A percentile compares a stretch with the other conserved stretches of the same genome.
These are phyloP conservation scores for Blastomyces silverae DNA, from an alignment of 2,329 filamentous ascomycete genomes.

Conservation along the genomic window DNA sequence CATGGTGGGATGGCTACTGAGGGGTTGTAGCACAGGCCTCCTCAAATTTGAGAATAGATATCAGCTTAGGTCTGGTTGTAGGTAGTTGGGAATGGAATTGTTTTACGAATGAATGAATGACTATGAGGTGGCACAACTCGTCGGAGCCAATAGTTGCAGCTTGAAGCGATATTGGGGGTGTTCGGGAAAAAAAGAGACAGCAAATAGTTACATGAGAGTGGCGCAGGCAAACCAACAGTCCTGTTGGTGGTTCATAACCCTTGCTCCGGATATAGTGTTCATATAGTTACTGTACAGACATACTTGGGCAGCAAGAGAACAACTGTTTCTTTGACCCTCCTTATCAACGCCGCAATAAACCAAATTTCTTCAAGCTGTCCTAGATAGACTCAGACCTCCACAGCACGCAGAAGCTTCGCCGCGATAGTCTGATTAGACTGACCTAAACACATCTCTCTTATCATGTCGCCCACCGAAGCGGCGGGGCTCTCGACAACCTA, in stretches of 20 bases:
- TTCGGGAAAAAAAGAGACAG: neutral
- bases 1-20: neutral
- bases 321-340: neutral
- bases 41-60: neutral
- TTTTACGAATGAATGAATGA: neutral
- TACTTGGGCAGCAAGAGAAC: neutral
- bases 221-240: neutral
- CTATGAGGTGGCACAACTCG: neutral
- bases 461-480: constrained; percentile 28
- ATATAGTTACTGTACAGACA: neutral
- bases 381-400: neutral
- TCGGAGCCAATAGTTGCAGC: neutral
- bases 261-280: neutral
- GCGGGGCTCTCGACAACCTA: constrained; percentile 39
- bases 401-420: neutral
- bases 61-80: neutral
- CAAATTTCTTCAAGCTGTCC: neutral
- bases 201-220: neutral
- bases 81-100: neutral
- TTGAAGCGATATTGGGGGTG: neutral
- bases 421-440: too few species aligned
- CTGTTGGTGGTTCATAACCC: neutral
- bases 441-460: neutral
- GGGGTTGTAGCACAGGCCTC: neutral
- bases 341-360: neutral